Base-by-base conservation (phyloP, 2,329 filamentous ascomycete species). In the Pyrenochaeta sp. region DNA sequence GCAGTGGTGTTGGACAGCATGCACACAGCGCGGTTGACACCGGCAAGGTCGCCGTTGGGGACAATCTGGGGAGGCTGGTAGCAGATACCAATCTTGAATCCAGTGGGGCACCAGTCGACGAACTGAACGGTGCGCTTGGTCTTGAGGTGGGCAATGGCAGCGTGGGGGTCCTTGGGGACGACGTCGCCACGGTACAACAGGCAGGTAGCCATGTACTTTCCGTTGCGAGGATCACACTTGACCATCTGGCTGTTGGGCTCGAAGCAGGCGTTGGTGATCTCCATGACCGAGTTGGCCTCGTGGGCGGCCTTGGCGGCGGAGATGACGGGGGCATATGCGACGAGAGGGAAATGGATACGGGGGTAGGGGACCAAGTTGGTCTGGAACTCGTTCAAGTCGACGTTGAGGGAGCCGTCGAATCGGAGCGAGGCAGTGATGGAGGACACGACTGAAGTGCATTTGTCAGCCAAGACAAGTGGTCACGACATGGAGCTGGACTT, bases 181-280 rank as follows among this genome's bases (percentile, higher is more conserved):
- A 99, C 93, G 69, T 97, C 94, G 76, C 93, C 94, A 74, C 93
- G 93, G 85, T 99, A 99, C 74, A 99, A 81, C 78, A 99, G 78
- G 77, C 92, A 96, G 67, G 92, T 96, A 58, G 93, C 93, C 93
- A 99, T 99, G 85, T 99, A 99, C 84, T 99, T 99, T 78, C 93
- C 93, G 76, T 95, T 92, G 71, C 92, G 91, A 64, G 93, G 93
- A 75, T 99, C 94, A 73, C 93, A 99, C 84, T 96, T 96, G 75
- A 99, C 93, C 93, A 99, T 99, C 87, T 99, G 93, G 86, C 96
- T 96, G 86, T 96, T 89, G 66, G 93, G 91, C 85, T 99, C 93
- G 81, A 99, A 99, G 87, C 93, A 97, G 60, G 90, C 90, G 86
- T 93, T 95, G 77, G 90, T 95, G 81, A 97, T 96, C 82, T 97